Conservation (phyloP, 768 basidiomycete genomes). For the Rhizopogon salebrosus region DNA sequence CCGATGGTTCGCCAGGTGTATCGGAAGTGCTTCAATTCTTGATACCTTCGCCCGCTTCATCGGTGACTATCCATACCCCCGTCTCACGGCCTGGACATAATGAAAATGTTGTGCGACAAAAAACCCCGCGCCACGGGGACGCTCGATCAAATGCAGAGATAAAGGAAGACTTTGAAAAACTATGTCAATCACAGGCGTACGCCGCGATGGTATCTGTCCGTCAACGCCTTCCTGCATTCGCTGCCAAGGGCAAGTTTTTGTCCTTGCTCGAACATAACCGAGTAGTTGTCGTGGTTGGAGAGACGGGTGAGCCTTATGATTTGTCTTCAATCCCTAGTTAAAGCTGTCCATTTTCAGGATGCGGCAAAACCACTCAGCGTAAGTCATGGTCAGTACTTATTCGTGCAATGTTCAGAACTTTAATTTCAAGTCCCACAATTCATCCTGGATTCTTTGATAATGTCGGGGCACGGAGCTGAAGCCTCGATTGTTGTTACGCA, state of each 20-base stretch:
- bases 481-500: conserved; percentile 85
- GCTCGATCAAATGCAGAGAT: conserved; percentile 44
- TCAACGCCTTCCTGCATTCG: conserved; percentile 71
- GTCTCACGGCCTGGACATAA: conserved; percentile 9
- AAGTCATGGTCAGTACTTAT: conserved; percentile 11
- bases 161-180: conserved; percentile 44
- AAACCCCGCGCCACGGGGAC: conserved; percentile 24
- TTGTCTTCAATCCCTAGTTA: conserved; percentile 2
- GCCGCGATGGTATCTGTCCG: conserved; percentile 49
- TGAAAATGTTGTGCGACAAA: conserved; percentile 14
- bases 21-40: conserved; percentile 61
- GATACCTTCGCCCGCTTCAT: conserved; percentile 27
- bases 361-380: conserved; percentile 91
- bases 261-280: conserved; percentile 48
- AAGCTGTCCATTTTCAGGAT: conserved; percentile 39
- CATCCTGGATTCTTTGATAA: conserved; percentile 79
- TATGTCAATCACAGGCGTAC: conserved; percentile 46
- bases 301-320: conserved; percentile 55
- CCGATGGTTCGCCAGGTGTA: conserved; percentile 72
- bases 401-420: background rate
- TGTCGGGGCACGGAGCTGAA: conserved; percentile 49
- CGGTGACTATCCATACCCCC: conserved; percentile 4
- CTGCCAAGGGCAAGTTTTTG: conserved; percentile 60
- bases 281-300: conserved; percentile 84
- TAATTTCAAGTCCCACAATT: conserved; percentile 74